Percentiles rank a stretch among this genome's conserved stretches.
Evolutionary conservation across 225 moss, liverwort and hornwort genomes (phyloP).

Genomic region (Lunularia cruciata): DNA sequence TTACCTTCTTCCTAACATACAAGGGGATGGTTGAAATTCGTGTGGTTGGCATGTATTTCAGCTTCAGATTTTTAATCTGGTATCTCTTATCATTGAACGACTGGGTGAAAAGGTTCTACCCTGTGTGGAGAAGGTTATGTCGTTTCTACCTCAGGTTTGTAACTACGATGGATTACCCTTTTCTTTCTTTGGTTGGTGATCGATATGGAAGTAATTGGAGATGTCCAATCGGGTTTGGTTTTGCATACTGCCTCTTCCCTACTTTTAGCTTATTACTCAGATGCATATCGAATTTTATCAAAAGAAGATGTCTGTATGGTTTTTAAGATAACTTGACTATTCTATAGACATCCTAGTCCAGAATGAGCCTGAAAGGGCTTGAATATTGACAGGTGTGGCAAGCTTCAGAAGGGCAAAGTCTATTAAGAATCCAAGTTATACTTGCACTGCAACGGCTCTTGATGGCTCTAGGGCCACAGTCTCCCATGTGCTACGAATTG

Average conservation of each 20-base stretch:
- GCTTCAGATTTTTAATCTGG: slow-evolving; percentile 97
- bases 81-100: slow-evolving; percentile 92
- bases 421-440: slow-evolving; percentile 97
- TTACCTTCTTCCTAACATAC: no score
- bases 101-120: slow-evolving; percentile 96
- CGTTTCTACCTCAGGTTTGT: slow-evolving; percentile 85
- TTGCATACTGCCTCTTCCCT: no score
- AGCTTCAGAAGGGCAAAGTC: slow-evolving; percentile 95
- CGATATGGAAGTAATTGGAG: no score
- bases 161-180: slow-evolving; percentile 2
- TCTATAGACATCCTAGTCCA: no score
- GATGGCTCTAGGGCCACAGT: slow-evolving; percentile 84
- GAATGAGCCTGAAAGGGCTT: neutral
- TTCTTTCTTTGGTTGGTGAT: no score
- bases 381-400: slow-evolving; percentile 78
- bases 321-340: no score
- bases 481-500: slow-evolving; percentile 92
- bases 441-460: slow-evolving; percentile 85
- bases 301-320: no score
- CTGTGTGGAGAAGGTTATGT: slow-evolving; percentile 86
- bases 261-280: no score
- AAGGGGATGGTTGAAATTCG: no score
- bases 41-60: slow-evolving; percentile 38
- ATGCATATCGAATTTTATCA: no score
- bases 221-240: no score